Conservation (phyloP, 257 asterid genomes). For the Lavandula angustifolia region DNA sequence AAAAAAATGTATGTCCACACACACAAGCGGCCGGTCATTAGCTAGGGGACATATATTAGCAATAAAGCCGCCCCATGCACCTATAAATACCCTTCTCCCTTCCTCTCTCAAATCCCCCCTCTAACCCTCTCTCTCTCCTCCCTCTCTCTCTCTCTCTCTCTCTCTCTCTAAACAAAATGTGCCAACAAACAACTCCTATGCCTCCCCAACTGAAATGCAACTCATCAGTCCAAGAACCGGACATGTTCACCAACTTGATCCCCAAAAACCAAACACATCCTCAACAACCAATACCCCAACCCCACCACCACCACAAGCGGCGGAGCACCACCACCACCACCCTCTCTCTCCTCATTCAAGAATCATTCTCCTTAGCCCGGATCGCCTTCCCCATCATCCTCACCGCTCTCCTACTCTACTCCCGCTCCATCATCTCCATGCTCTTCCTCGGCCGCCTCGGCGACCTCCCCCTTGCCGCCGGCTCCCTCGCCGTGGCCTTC, state of each 20-base stretch:
- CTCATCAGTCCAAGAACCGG: slow-evolving; percentile 19
- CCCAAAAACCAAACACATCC: slow-evolving; percentile 45
- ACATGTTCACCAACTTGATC: slow-evolving; percentile 46
- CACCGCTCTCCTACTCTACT: slow-evolving; percentile 71
- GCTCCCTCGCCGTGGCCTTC: slow-evolving; percentile 69
- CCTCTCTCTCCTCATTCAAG: slow-evolving; percentile 38
- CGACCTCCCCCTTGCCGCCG: slow-evolving; percentile 69
- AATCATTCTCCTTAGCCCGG: slow-evolving; percentile 44
- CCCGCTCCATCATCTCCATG: slow-evolving; percentile 86
- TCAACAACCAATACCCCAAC: slow-evolving; percentile 7
- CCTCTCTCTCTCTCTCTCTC: too few species aligned
- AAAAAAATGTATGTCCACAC: not conserved
- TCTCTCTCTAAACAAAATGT: slow-evolving; percentile 38
- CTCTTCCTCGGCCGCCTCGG: slow-evolving; percentile 78
- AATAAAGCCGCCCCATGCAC: not conserved
- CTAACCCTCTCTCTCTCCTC: not conserved
- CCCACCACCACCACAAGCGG: slow-evolving; percentile 16
- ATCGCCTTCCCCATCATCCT: slow-evolving; percentile 77
- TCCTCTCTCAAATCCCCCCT: slow-evolving; percentile 26
- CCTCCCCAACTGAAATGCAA: slow-evolving; percentile 23
- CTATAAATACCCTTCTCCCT: slow-evolving; percentile 30
- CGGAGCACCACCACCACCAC: slow-evolving; percentile 18
- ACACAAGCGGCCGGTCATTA: slow-evolving; percentile 26
- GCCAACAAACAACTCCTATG: slow-evolving; percentile 38
- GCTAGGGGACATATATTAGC: not conserved